Conservation (phyloP, 805 yeast species). For the Wickerhamiella cacticola region DNA sequence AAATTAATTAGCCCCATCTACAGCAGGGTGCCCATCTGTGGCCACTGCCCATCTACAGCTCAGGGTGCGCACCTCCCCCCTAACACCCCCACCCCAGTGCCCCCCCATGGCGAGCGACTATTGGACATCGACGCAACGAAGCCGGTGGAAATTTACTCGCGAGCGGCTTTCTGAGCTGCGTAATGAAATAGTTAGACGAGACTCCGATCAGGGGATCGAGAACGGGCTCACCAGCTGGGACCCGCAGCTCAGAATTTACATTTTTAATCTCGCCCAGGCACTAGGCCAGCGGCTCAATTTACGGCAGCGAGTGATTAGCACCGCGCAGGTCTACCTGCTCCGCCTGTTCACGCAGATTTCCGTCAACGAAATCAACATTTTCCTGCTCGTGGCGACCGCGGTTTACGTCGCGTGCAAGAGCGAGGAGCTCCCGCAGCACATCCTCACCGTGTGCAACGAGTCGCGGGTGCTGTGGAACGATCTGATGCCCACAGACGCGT, state of each 20-base stretch:
- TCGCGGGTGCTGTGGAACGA: slow-evolving; percentile 92
- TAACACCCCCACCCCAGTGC: neutral
- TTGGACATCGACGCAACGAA: slow-evolving; percentile 76
- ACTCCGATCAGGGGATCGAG: slow-evolving; percentile 24
- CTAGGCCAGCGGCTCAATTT: slow-evolving; percentile 67
- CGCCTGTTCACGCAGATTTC: slow-evolving; percentile 49
- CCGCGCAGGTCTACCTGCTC: slow-evolving; percentile 77
- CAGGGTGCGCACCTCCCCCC: neutral
- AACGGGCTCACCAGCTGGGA: slow-evolving; percentile 26
- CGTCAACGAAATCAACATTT: slow-evolving; percentile 72
- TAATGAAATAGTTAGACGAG: slow-evolving; percentile 21
- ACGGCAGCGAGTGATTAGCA: slow-evolving; percentile 73
- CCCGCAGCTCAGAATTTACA: slow-evolving; percentile 43
- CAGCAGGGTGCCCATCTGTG: too few species aligned
- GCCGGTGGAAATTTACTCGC: slow-evolving; percentile 68
- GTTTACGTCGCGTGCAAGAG: slow-evolving; percentile 84
- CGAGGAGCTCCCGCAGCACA: slow-evolving; percentile 93
- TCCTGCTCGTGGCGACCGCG: slow-evolving; percentile 70
- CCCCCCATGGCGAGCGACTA: slow-evolving; percentile 44
- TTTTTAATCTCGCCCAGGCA: slow-evolving; percentile 62
- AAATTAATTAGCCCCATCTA: too few species aligned
- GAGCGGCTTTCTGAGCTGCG: slow-evolving; percentile 41
- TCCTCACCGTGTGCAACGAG: slow-evolving; percentile 68
- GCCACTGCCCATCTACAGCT: too few species aligned
- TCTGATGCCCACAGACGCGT: slow-evolving; percentile 78